Conservation (phyloP, 768 basidiomycete genomes). For the Naganishia kalamii region DNA sequence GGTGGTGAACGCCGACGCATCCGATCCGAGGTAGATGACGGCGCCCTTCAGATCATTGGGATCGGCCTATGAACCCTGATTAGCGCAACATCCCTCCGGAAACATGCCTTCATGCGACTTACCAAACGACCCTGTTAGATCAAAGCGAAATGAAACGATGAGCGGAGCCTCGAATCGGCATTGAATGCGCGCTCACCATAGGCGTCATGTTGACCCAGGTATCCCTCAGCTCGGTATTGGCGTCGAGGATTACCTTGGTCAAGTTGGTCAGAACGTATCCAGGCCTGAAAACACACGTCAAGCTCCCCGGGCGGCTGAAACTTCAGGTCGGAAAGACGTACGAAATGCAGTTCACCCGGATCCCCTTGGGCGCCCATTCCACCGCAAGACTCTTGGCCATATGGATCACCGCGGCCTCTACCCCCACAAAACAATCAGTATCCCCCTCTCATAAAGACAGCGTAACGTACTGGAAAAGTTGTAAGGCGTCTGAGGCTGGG, state of each 20-base stretch:
- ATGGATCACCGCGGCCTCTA: slow-evolving; percentile 66
- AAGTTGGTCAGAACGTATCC: slow-evolving; percentile 93
- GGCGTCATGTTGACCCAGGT: slow-evolving; percentile 44
- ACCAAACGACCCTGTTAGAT: slow-evolving; percentile 23
- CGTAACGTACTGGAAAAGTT: slow-evolving; percentile 65
- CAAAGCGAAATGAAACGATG: not conserved
- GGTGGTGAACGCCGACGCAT: slow-evolving; percentile 84
- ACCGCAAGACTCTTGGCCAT: slow-evolving; percentile 88
- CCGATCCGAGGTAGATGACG: slow-evolving; percentile 80
- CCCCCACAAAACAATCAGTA: not conserved
- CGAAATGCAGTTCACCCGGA: slow-evolving; percentile 69
- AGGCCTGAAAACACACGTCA: slow-evolving; percentile 54
- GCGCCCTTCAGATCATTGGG: slow-evolving; percentile 86
- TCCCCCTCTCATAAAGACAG: no score
- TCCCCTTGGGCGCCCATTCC: slow-evolving; percentile 87
- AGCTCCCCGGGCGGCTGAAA: no score
- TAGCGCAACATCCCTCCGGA: not conserved
- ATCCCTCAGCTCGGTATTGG: slow-evolving; percentile 67
- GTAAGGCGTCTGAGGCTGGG: slow-evolving; percentile 90
- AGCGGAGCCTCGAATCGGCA: not conserved
- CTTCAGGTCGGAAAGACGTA: slow-evolving; percentile 21
- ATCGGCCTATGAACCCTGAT: slow-evolving; percentile 52
- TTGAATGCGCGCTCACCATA: slow-evolving; percentile 30
- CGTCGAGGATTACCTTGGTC: slow-evolving; percentile 71
- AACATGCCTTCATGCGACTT: not conserved